phyloP scores from a whole-genome alignment of 768 basidiomycete species.

The Infundibulicybe gibba region DNA sequence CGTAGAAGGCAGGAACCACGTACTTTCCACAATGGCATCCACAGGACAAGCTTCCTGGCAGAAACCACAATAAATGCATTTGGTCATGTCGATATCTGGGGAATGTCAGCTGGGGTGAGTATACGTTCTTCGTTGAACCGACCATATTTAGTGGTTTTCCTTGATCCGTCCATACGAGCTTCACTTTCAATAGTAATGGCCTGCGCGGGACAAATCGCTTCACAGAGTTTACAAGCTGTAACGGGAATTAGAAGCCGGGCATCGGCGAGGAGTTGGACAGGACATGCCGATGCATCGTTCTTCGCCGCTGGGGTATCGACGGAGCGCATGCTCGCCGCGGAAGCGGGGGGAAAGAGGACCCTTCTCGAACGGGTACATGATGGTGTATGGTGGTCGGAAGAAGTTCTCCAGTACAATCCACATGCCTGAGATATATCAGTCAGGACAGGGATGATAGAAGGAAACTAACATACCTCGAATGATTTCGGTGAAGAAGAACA shows the following conservation, averaged over 20 bases:
- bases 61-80: slow-evolving; percentile 99
- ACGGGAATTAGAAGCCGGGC: slow-evolving; percentile 3
- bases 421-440: slow-evolving; percentile 64
- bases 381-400: slow-evolving; percentile 95
- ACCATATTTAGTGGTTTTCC: slow-evolving; percentile 98
- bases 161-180: slow-evolving; percentile 89
- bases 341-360: slow-evolving; percentile 97
- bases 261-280: background rate
- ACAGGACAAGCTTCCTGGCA: slow-evolving; percentile 99
- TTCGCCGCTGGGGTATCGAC: slow-evolving; percentile 96
- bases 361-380: slow-evolving; percentile 98
- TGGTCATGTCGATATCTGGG: slow-evolving; percentile 98
- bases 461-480: slow-evolving; percentile 61
- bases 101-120: slow-evolving; percentile 6
- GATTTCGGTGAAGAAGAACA: slow-evolving; percentile 99
- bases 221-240: slow-evolving; percentile 96
- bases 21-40: slow-evolving; percentile 98
- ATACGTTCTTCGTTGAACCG: slow-evolving; percentile 14
- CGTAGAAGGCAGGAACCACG: slow-evolving; percentile 24
- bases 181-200: slow-evolving; percentile 99
- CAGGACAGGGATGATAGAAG: slow-evolving; percentile 3
- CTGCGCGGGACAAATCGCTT: slow-evolving; percentile 98
- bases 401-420: slow-evolving; percentile 94
- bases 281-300: slow-evolving; percentile 95
- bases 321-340: slow-evolving; percentile 95